Evolutionary conservation across 2,329 filamentous ascomycete species (phyloP).

Genomic region (Blastomyces silverae): DNA sequence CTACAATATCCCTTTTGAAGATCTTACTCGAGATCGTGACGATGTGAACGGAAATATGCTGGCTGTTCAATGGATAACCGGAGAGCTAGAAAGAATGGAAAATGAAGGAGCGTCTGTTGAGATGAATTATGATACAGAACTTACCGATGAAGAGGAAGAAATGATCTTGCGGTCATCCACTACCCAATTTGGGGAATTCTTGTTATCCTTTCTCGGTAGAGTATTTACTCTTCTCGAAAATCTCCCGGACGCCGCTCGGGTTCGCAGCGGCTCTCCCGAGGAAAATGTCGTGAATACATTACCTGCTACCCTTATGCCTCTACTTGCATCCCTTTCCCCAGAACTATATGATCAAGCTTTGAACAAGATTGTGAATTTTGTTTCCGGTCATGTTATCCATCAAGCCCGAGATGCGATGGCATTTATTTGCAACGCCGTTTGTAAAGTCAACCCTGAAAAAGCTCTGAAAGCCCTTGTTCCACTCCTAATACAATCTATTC

Average conservation of each 20-base stretch:
- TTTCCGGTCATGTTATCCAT: conserved; percentile 89
- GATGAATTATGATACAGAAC: conserved; percentile 74
- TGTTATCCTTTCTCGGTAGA: conserved; percentile 81
- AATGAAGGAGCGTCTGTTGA: conserved; percentile 75
- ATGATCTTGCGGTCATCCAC: conserved; percentile 88
- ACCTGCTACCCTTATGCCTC: conserved; percentile 80
- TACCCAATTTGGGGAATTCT: conserved; percentile 85
- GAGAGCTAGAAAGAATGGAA: conserved; percentile 91
- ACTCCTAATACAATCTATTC: conserved; percentile 82
- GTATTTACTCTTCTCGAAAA: conserved; percentile 96
- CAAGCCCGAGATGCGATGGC: conserved; percentile 97
- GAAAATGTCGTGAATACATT: conserved; percentile 96
- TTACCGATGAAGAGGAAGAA: conserved; percentile 80
- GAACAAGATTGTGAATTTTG: conserved; percentile 86
- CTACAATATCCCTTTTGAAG: conserved; percentile 89
- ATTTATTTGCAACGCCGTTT: conserved; percentile 92
- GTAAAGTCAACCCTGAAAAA: conserved; percentile 92
- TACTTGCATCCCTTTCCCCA: conserved; percentile 84
- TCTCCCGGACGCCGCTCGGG: conserved; percentile 78
- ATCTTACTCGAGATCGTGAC: conserved; percentile 63
- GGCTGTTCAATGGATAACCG: conserved; percentile 88
- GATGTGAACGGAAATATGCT: conserved; percentile 66
- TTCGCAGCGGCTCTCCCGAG: conserved; percentile 85
- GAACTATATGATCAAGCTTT: conserved; percentile 88
- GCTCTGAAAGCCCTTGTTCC: conserved; percentile 85